These are phyloP conservation scores for Cerioporus squamosus DNA, from an alignment of 1,284 basidiomycete genomes.

Conservation along the genomic window DNA sequence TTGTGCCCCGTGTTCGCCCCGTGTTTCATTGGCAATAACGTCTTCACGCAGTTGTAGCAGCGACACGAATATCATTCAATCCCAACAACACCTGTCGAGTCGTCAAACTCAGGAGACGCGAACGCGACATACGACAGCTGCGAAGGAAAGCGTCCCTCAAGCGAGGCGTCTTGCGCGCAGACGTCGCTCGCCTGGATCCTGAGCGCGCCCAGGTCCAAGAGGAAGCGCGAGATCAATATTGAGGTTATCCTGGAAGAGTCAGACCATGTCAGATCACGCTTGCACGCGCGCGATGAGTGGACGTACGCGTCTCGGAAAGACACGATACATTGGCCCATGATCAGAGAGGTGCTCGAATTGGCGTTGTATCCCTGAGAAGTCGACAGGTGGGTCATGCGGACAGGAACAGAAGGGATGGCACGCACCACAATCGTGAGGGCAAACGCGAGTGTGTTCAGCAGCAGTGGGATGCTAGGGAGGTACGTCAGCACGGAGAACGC, in stretches of 20 bases:
- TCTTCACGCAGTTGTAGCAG: no score
- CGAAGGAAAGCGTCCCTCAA: no score
- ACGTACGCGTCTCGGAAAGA: neutral
- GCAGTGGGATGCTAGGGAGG: neutral
- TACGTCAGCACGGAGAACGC: neutral
- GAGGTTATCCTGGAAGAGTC: neutral
- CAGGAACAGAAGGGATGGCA: no score
- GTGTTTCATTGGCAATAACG: no score
- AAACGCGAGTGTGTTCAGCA: neutral
- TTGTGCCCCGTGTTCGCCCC: no score
- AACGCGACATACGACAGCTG: no score
- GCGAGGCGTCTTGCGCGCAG: no score
- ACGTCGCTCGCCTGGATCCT: neutral
- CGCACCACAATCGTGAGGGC: neutral
- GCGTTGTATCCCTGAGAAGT: neutral
- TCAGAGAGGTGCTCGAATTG: neutral
- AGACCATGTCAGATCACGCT: neutral
- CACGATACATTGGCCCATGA: neutral
- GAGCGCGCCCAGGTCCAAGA: neutral
- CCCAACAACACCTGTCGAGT: no score
- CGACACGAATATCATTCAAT: no score
- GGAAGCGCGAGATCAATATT: neutral
- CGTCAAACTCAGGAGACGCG: no score
- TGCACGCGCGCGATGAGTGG: neutral
- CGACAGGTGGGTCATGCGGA: no score